Evolutionary conservation across 352 stramenopile genomes (phyloP).

Genomic region (Phytophthora nicotianae): DNA sequence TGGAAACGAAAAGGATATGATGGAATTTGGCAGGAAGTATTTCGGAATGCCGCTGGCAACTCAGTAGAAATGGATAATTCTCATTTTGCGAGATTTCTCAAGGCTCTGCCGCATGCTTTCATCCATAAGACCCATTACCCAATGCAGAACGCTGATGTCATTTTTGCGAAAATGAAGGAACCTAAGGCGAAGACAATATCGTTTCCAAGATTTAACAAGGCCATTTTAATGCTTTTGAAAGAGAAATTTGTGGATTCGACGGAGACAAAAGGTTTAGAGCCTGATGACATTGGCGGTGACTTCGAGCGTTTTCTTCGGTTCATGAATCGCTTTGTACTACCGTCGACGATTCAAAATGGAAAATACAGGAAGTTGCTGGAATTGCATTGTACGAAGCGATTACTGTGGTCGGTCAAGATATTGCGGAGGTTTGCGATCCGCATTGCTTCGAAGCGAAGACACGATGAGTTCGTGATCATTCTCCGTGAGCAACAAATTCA

Average conservation of each 20-base stretch:
- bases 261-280: slow-evolving; percentile 7
- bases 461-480: slow-evolving; percentile 55
- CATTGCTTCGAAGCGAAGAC: slow-evolving; percentile 41
- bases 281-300: slow-evolving; percentile 21
- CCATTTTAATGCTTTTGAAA: slow-evolving; percentile 62
- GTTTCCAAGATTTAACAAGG: slow-evolving; percentile 66
- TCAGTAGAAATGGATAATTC: slow-evolving; percentile 69
- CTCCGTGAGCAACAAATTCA: slow-evolving; percentile 39
- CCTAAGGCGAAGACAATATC: slow-evolving; percentile 65
- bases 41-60: slow-evolving; percentile 50
- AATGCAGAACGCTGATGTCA: slow-evolving; percentile 58
- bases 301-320: slow-evolving; percentile 56
- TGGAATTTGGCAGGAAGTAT: slow-evolving; percentile 74
- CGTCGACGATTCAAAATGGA: slow-evolving; percentile 56
- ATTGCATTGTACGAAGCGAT: slow-evolving; percentile 33
- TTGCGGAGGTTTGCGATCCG: slow-evolving; percentile 51
- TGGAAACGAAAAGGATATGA: slow-evolving; percentile 69
- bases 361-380: slow-evolving; percentile 65
- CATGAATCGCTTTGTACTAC: slow-evolving; percentile 71
- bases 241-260: slow-evolving; percentile 50
- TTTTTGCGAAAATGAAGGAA: slow-evolving; percentile 82
- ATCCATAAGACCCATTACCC: slow-evolving; percentile 67
- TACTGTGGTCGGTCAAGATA: slow-evolving; percentile 54
- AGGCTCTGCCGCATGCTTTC: slow-evolving; percentile 59
- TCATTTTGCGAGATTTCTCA: slow-evolving; percentile 67